A percentile compares a stretch with the other conserved stretches of the same genome.
Conservation (phyloP, 2,329 filamentous ascomycete species). For the Lecanoromycetidae sp. region DNA sequence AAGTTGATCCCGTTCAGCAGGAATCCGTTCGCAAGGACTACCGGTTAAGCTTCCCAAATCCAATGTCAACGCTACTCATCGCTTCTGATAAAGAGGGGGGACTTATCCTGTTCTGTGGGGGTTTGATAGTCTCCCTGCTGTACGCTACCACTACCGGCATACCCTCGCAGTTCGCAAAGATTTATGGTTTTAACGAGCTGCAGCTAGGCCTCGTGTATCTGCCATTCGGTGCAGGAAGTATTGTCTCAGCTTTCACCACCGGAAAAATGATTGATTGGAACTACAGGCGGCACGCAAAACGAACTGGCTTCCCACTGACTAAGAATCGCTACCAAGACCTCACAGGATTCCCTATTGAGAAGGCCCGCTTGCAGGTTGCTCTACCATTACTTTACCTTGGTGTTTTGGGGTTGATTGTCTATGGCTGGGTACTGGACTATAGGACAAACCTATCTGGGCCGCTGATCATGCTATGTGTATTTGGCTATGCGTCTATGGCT, state of each 20-base stretch:
- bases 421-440: conserved; percentile 30
- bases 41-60: conserved; percentile 21
- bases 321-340: conserved; percentile 14
- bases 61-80: conserved; percentile 28
- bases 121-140: conserved; percentile 36
- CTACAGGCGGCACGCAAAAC: conserved; percentile 54
- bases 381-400: conserved; percentile 25
- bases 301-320: conserved; percentile 46
- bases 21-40: conserved; percentile 9
- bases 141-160: conserved; percentile 36
- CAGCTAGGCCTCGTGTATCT: conserved; percentile 32
- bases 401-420: conserved; percentile 23
- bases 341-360: conserved; percentile 20
- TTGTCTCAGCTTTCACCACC: conserved; percentile 23
- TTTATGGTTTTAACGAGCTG: conserved; percentile 38
- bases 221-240: conserved; percentile 14
- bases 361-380: conserved; percentile 25
- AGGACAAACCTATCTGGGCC: conserved; percentile 24
- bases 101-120: conserved; percentile 29
- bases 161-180: conserved; percentile 34
- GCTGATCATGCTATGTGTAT: conserved; percentile 28
- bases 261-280: conserved; percentile 59
- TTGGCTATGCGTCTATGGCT: conserved; percentile 29
- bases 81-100: conserved; percentile 28
- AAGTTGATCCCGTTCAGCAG: conserved; percentile 3